These are phyloP conservation scores for Kazachstania psychrophila DNA, from an alignment of 805 yeast species.

Conservation along the genomic window DNA sequence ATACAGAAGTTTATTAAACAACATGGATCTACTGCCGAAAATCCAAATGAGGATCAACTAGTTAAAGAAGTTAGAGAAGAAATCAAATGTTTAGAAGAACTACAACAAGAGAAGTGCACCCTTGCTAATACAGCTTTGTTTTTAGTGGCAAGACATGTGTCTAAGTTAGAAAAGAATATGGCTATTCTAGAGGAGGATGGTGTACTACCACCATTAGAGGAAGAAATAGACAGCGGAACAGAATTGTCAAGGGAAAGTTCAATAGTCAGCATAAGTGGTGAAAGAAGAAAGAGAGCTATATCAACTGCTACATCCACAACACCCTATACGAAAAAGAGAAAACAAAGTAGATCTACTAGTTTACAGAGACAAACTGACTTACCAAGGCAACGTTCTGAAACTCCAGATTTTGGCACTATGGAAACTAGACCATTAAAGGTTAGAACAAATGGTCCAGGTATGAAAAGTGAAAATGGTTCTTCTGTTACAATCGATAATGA, in stretches of 20 bases:
- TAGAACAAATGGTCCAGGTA: neutral
- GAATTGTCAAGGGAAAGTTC: constrained; percentile 27
- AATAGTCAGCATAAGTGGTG: constrained; percentile 13
- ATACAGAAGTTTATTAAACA: constrained; percentile 74
- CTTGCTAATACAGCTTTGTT: constrained; percentile 79
- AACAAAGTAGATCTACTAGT: constrained; percentile 9
- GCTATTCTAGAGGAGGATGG: constrained; percentile 72
- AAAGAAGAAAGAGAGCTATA: constrained; percentile 16
- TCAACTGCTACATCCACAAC: constrained; percentile 11
- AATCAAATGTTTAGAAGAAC: constrained; percentile 43
- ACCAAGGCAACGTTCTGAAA: neutral
- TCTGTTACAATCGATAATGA: constrained; percentile 29
- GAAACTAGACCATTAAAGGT: neutral
- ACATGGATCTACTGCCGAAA: constrained; percentile 70
- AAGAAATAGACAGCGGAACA: constrained; percentile 26
- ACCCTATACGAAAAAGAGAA: constrained; percentile 17
- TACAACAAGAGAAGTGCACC: constrained; percentile 72
- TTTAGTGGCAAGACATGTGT: constrained; percentile 64
- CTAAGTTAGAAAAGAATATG: constrained; percentile 65
- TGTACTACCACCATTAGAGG: constrained; percentile 50
- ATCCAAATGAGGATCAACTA: constrained; percentile 69
- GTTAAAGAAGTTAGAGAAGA: constrained; percentile 62
- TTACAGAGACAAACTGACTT: constrained; percentile 3
- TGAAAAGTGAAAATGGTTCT: constrained; percentile 26
- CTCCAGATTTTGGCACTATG: neutral